These are phyloP conservation scores for Mycosarcoma mackinlayi DNA, from an alignment of 1,284 basidiomycete species.

Conservation along the genomic window DNA sequence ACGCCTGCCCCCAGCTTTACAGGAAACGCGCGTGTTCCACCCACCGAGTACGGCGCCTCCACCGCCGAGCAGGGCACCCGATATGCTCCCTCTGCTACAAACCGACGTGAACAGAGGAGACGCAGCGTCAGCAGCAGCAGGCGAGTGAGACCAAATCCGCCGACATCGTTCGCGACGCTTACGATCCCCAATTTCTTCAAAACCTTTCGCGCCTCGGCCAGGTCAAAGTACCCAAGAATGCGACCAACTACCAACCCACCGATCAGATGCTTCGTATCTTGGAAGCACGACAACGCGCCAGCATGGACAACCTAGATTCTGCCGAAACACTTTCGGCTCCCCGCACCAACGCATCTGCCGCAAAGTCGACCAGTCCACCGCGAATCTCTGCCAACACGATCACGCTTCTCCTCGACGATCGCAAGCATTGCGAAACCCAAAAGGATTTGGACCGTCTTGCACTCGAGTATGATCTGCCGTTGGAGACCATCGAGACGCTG, in stretches of 20 bases:
- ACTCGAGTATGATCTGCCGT: conserved; percentile 48
- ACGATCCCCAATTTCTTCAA: conserved; percentile 49
- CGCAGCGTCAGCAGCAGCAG: conserved; percentile 28
- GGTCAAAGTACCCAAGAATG: conserved; percentile 47
- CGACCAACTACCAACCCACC: conserved; percentile 42
- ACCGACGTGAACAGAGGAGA: conserved; percentile 28
- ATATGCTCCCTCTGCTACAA: conserved; percentile 29
- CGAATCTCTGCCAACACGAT: conserved; percentile 43
- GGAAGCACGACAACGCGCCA: conserved; percentile 39
- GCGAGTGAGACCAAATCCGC: conserved; percentile 47
- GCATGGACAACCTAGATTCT: conserved; percentile 20
- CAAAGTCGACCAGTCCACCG: conserved; percentile 4
- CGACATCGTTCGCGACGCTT: conserved; percentile 51
- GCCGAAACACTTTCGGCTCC: conserved; percentile 2
- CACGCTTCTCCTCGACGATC: conserved; percentile 43
- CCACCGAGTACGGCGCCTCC: conserved; percentile 22
- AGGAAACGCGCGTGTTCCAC: conserved; percentile 10
- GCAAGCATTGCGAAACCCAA: conserved; percentile 45
- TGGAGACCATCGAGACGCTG: conserved; percentile 36
- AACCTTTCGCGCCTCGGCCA: conserved; percentile 46
- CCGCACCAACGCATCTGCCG: not conserved
- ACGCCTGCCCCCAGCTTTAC: conserved; percentile 8
- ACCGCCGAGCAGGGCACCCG: conserved; percentile 24
- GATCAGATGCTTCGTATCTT: conserved; percentile 55
- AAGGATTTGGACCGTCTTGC: conserved; percentile 46